Conservation (phyloP, 1,139 yeast genomes). For the Blastobotrys illinoisensis region DNA sequence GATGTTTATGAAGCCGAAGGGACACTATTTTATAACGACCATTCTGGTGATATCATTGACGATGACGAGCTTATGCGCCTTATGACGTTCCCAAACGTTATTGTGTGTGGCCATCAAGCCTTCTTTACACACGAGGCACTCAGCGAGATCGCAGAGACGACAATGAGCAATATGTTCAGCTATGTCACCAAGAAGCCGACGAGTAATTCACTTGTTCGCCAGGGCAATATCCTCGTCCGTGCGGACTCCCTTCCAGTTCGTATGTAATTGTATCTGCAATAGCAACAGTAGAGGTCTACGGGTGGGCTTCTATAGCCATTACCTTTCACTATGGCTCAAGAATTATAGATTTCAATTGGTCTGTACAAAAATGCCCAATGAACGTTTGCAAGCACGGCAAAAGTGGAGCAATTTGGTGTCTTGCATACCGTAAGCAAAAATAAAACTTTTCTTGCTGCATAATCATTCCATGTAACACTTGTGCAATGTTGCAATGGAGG, state of each 20-base stretch:
- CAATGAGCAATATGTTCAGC: constrained; percentile 16
- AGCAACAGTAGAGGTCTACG: too few relatives aligned
- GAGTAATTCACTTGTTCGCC: constrained; percentile 8
- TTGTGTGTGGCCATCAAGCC: constrained; percentile 27
- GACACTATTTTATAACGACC: constrained; percentile 21
- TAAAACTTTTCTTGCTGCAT: too few relatives aligned
- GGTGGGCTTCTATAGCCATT: too few relatives aligned
- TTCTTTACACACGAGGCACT: constrained; percentile 23
- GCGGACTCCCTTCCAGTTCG: constrained; percentile 1
- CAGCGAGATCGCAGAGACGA: constrained; percentile 19
- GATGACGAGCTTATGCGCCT: constrained; percentile 21
- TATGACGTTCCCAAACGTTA: constrained; percentile 24
- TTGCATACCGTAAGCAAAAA: too few relatives aligned
- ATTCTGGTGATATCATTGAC: constrained; percentile 20
- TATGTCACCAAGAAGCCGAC: constrained; percentile 7
- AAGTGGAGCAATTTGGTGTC: too few relatives aligned
- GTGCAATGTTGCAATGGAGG: too few relatives aligned
- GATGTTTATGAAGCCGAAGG: constrained; percentile 74
- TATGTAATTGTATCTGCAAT: background rate
- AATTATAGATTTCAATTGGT: too few relatives aligned
- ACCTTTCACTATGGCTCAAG: too few relatives aligned
- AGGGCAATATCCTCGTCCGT: background rate
- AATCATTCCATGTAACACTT: too few relatives aligned
- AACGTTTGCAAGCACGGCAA: too few relatives aligned
- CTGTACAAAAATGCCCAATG: too few relatives aligned